These are phyloP conservation scores for Fraxinus baroniana DNA, from an alignment of 305 asterid genomes.

Conservation along the genomic window DNA sequence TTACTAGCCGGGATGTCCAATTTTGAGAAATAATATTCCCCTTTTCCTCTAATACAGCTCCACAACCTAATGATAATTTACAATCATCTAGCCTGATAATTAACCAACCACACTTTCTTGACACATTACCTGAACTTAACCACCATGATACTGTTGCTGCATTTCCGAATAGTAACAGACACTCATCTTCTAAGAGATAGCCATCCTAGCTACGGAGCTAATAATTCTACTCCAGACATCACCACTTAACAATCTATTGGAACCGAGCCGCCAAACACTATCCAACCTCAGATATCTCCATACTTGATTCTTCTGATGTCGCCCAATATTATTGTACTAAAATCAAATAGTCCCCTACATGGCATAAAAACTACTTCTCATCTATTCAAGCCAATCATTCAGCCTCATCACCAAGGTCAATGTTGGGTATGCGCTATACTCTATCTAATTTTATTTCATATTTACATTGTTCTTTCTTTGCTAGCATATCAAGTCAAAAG, in stretches of 20 bases:
- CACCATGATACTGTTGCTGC: neutral
- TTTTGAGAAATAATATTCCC: neutral
- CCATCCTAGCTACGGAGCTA: too few species aligned
- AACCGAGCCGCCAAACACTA: neutral
- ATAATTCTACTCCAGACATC: neutral
- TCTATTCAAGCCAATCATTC: neutral
- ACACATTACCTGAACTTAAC: neutral
- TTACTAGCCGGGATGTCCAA: neutral
- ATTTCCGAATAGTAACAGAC: too few species aligned
- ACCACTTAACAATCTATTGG: neutral
- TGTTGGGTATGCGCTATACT: neutral
- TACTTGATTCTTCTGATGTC: neutral
- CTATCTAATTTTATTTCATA: neutral
- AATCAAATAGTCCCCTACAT: neutral
- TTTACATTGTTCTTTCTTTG: neutral
- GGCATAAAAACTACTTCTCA: neutral
- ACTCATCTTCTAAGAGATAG: too few species aligned
- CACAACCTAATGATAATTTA: neutral
- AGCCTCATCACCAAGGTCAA: neutral
- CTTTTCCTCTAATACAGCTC: neutral
- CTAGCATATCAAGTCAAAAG: neutral
- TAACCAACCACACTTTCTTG: neutral
- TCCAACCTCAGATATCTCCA: neutral
- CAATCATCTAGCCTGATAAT: neutral
- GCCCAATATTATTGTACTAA: neutral